phyloP scores from a whole-genome alignment of 1,284 basidiomycete genomes.

The Rhodotorula sp. region DNA sequence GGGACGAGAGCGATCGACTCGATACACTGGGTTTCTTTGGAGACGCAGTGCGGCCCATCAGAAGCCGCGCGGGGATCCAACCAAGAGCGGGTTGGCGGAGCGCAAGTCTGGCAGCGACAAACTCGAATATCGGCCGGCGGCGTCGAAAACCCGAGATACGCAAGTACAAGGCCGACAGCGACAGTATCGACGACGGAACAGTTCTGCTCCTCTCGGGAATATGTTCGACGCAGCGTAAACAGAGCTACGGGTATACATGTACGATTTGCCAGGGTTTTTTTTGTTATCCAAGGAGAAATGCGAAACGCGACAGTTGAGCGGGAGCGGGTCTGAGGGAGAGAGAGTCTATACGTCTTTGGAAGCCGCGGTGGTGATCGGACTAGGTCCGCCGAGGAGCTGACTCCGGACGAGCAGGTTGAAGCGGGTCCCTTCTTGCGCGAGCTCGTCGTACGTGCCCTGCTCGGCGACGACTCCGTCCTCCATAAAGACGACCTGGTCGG shows the following conservation, averaged over 20 bases:
- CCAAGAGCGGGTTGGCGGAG: background rate
- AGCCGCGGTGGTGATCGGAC: background rate
- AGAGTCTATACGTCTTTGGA: background rate
- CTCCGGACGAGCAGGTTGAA: slow-evolving; percentile 41
- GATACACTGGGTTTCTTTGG: slow-evolving; percentile 6
- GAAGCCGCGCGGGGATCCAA: too few relatives aligned
- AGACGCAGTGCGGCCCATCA: slow-evolving; percentile 22
- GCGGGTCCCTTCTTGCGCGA: slow-evolving; percentile 50
- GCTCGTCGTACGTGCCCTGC: slow-evolving; percentile 74
- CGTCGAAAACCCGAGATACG: too few relatives aligned
- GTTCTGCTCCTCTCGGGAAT: background rate
- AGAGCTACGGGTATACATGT: too few relatives aligned
- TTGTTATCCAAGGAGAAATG: background rate
- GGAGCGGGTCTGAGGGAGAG: background rate
- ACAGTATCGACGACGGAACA: background rate
- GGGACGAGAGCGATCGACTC: slow-evolving; percentile 12
- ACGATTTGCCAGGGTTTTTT: background rate
- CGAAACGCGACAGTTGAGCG: background rate
- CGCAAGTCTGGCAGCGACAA: background rate
- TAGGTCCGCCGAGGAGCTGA: slow-evolving; percentile 29
- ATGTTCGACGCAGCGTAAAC: too few relatives aligned
- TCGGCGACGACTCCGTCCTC: slow-evolving; percentile 83
- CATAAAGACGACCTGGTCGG: slow-evolving; percentile 51
- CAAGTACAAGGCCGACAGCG: too few relatives aligned
- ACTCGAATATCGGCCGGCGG: background rate